A percentile compares a stretch with the other conserved stretches of the same genome.
Evolutionary conservation across 225 moss, liverwort and hornwort species (phyloP).

Genomic region (Neckera pumila): DNA sequence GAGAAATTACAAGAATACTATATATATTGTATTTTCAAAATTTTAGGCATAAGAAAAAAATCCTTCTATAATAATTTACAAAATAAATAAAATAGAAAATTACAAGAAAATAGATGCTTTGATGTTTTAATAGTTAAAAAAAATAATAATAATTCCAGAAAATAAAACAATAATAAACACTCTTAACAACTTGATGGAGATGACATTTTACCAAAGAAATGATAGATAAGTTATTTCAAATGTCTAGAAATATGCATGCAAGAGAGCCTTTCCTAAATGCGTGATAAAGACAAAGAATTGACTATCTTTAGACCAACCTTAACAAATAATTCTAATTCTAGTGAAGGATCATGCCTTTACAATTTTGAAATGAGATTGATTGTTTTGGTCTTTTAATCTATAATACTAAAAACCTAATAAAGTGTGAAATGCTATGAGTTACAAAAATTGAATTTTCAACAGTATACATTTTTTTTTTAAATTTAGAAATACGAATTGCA

Average conservation of each 20-base stretch:
- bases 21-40: no score
- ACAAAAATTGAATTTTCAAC: not conserved
- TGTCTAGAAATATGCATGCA: not conserved
- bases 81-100: not conserved
- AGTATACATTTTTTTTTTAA: not conserved
- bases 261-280: rapidly evolving
- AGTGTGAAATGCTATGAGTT: rapidly evolving
- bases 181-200: not conserved
- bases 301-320: not conserved
- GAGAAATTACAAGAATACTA: rapidly evolving
- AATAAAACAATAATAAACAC: rapidly evolving
- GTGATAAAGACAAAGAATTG: not conserved
- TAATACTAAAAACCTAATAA: rapidly evolving
- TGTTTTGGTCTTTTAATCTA: not conserved
- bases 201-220: not conserved
- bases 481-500: no score
- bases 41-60: not conserved
- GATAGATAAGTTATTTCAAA: not conserved
- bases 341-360: rapidly evolving
- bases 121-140: not conserved
- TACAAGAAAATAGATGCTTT: no score
- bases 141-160: not conserved
- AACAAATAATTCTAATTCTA: not conserved
- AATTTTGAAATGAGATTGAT: not conserved
- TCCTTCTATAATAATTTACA: rapidly evolving